Conservation (phyloP, 305 asterid species). For the Fraxinus albicans region DNA sequence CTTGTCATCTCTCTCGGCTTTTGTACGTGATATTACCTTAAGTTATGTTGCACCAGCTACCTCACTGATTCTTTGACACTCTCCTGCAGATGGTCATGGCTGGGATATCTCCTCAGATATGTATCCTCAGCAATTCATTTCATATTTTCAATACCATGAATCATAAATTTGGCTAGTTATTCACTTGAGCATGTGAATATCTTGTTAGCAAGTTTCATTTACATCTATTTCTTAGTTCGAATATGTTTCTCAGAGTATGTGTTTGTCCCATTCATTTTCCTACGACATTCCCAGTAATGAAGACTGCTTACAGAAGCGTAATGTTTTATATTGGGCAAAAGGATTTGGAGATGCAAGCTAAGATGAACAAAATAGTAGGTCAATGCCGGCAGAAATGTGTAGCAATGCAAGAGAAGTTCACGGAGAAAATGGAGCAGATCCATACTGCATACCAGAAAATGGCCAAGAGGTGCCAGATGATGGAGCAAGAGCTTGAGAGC, state of each 20-base stretch:
- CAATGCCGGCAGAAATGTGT: constrained; percentile 91
- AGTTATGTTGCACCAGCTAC: constrained; percentile 4
- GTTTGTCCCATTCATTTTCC: constrained; percentile 33
- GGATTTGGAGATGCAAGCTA: constrained; percentile 85
- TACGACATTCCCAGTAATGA: constrained; percentile 58
- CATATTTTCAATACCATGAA: background rate
- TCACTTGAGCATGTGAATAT: constrained; percentile 18
- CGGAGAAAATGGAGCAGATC: constrained; percentile 85
- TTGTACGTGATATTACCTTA: constrained; percentile 6
- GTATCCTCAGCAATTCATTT: constrained; percentile 57
- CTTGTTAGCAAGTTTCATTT: constrained; percentile 2
- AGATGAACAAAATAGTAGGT: constrained; percentile 70
- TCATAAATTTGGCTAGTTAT: background rate
- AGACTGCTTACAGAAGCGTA: constrained; percentile 71
- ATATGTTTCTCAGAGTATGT: background rate
- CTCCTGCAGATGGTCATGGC: constrained; percentile 77
- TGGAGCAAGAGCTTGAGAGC: constrained; percentile 84
- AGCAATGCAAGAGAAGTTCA: constrained; percentile 76
- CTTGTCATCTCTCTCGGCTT: constrained; percentile 10
- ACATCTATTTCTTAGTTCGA: background rate
- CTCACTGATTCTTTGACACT: constrained; percentile 22
- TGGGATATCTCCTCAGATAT: constrained; percentile 81
- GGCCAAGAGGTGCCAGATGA: constrained; percentile 78
- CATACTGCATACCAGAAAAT: constrained; percentile 81
- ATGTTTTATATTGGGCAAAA: constrained; percentile 83